Base-by-base conservation (phyloP, 1,139 yeast species). In the Chernovozyma sophiae-reginae region DNA sequence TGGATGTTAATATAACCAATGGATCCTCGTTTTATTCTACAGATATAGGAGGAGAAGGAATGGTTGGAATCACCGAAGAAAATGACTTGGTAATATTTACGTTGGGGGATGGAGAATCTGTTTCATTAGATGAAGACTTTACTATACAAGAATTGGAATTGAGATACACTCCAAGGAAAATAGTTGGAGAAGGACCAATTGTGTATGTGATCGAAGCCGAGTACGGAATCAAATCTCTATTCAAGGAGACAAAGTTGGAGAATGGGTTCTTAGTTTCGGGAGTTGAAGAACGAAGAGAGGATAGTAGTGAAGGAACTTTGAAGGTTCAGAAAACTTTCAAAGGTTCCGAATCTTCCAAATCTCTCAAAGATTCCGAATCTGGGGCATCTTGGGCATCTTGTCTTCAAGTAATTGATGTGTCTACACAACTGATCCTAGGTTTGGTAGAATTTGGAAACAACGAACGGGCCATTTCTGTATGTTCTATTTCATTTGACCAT, bases 1-100 rank as follows among this genome's bases (percentile, higher is more conserved):
- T 66, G 8, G 61, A 55, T 26, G 47, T 55, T 2, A 49, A 49
- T 25, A 51, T 70, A 3, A 34, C 45, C 1, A 49, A 54, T 30
- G 74, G 81, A 0, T 62, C 78, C 1, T 64, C 79, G 0, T 80
- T 86, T 49, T 63, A 68, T 15, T 80, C 86, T 31, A 84, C 75
- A 41, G 94, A 83, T 42, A 78, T 78, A 37, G 74, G 74, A 58
- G 50, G 73, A 47, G 59, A 74, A 56, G 68, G 90, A 68, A 64
- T 83, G 11, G 81, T 86, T 19, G 89, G 86, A 0, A 67, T 84
- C 11, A 63, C 68, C 28, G 76, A 71, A 4, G 68, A 65, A 33
- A 67, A 65, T 20, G 40, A 37, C 23, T 63, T 86, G 46, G 62
- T 72, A 2, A 83, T 86, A 29, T 75, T 83, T 52, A 74, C 82